A percentile compares a stretch with the other conserved stretches of the same genome.
Conservation (phyloP, 2,329 filamentous ascomycete species). For the Xylaria sp. region DNA sequence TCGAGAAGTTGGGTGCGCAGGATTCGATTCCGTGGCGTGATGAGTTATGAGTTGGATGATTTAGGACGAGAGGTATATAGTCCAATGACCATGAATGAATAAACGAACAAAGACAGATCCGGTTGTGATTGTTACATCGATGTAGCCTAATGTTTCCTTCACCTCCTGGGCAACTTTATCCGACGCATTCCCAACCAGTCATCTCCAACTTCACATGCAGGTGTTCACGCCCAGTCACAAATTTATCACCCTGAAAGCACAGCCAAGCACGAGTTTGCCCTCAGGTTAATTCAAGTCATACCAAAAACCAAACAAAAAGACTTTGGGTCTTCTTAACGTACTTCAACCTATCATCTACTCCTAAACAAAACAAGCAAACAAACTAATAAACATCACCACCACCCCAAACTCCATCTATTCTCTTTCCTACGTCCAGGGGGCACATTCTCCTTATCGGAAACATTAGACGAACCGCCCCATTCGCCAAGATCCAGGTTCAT, state of each 20-base stretch:
- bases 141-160: background rate
- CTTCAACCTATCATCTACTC: too few species aligned
- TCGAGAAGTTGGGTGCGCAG: slow-evolving; percentile 60
- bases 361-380: background rate
- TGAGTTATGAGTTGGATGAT: slow-evolving; percentile 31
- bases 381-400: slow-evolving; percentile 22
- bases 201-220: background rate
- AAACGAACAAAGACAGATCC: background rate
- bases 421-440: slow-evolving; percentile 19
- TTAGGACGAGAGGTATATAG: background rate
- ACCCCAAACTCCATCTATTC: slow-evolving; percentile 28
- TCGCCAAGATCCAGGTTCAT: slow-evolving; percentile 17
- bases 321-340: too few species aligned
- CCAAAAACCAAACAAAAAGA: background rate
- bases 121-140: background rate
- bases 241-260: background rate
- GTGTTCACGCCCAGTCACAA: background rate
- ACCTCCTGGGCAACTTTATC: background rate
- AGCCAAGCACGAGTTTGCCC: background rate
- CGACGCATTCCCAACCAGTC: background rate
- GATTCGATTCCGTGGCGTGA: slow-evolving; percentile 62
- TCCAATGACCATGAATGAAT: background rate
- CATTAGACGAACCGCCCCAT: slow-evolving; percentile 2
- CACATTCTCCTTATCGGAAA: slow-evolving; percentile 16
- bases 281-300: background rate